Evolutionary conservation across 1,284 basidiomycete species (phyloP).

Genomic region (Austroboletus novae-zelandiae): DNA sequence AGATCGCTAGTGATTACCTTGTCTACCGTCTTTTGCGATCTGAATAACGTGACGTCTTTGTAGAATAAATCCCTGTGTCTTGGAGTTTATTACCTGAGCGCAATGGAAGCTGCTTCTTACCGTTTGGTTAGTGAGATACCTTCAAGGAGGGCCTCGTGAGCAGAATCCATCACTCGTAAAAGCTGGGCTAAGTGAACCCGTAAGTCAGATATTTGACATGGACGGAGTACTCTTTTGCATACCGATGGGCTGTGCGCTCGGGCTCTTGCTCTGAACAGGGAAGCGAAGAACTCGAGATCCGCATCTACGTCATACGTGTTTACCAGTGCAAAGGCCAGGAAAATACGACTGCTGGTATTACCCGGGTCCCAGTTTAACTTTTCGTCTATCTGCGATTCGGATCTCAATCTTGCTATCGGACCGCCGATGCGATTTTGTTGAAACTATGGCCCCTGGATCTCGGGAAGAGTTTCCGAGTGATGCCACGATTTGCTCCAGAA

Average conservation of each 20-base stretch:
- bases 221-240: constrained; percentile 9
- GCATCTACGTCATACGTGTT: constrained; percentile 9
- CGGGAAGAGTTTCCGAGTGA: constrained; percentile 16
- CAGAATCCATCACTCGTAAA: constrained; percentile 56
- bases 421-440: constrained; percentile 17
- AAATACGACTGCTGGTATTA: constrained; percentile 1
- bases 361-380: constrained; percentile 16
- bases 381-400: constrained; percentile 25
- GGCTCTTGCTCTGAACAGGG: constrained; percentile 35
- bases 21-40: constrained; percentile 72
- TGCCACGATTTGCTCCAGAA: constrained; percentile 50
- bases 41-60: constrained; percentile 76
- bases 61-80: constrained; percentile 80
- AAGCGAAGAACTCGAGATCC: constrained; percentile 25
- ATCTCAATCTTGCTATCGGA: constrained; percentile 23
- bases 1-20: constrained; percentile 42
- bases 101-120: constrained; percentile 34
- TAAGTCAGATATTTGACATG: neutral
- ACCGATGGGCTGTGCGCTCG: constrained; percentile 58
- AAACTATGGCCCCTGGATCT: neutral
- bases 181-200: constrained; percentile 54
- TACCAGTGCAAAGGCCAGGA: constrained; percentile 6
- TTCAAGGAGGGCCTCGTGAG: constrained; percentile 60
- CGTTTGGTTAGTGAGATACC: constrained; percentile 66
- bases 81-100: neutral